Percentiles rank a stretch among this genome's conserved stretches.
Evolutionary conservation across 768 basidiomycete genomes (phyloP).

Genomic region (Lactarius indigo): DNA sequence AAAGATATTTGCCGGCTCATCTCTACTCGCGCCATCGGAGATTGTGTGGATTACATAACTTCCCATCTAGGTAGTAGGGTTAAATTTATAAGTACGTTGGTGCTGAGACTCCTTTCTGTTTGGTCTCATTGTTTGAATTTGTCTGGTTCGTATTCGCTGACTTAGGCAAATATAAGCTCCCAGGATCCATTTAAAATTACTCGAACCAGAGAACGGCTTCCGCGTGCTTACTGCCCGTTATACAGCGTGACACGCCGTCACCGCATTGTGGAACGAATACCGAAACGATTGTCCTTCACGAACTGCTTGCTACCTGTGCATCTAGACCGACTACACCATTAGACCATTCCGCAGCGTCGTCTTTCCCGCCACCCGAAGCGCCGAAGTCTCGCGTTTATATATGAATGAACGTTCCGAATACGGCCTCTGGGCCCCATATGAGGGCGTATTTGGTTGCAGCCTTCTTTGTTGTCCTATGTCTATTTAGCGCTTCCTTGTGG

Average conservation of each 20-base stretch:
- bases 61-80: not conserved
- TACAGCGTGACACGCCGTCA: not conserved
- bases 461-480: conserved; percentile 6
- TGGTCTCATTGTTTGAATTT: not conserved
- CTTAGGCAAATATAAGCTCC: not conserved
- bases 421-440: not conserved
- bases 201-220: not conserved
- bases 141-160: not conserved
- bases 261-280: not conserved
- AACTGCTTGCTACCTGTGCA: not conserved
- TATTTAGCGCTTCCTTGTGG: not conserved
- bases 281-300: not conserved
- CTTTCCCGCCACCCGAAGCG: not conserved
- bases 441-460: not conserved
- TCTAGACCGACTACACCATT: not conserved
- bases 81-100: not conserved
- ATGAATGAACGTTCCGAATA: not conserved
- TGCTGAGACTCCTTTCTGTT: not conserved
- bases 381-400: not conserved
- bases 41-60: not conserved
- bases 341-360: not conserved
- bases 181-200: not conserved
- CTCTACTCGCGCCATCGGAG: not conserved
- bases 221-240: not conserved
- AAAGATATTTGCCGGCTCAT: not conserved